Evolutionary conservation across 176 grass and related monocot species (phyloP).

Genomic region (Carex parvula): DNA sequence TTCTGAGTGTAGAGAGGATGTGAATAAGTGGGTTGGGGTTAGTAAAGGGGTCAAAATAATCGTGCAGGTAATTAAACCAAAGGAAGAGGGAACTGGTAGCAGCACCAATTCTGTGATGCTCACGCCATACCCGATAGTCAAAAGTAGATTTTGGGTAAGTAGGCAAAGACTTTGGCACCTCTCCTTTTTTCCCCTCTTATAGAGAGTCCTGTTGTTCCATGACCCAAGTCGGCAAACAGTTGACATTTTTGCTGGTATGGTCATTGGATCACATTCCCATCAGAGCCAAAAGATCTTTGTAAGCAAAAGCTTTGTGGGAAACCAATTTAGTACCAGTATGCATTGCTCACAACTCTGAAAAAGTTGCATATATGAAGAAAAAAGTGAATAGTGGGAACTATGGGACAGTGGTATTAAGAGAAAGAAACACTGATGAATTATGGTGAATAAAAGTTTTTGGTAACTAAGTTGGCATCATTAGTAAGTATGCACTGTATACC

Average conservation of each 20-base stretch:
- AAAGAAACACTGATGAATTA: background rate
- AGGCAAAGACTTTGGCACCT: conserved; percentile 22
- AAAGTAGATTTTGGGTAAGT: conserved; percentile 94
- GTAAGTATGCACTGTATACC: background rate
- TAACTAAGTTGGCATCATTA: background rate
- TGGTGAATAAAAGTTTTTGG: background rate
- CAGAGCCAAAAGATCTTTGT: background rate
- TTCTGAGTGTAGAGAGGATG: conserved; percentile 37
- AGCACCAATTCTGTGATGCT: conserved; percentile 68
- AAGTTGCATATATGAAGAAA: background rate
- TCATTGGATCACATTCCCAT: background rate
- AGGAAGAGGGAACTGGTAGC: conserved; percentile 27
- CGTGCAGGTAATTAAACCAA: conserved; percentile 92
- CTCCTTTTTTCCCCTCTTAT: conserved; percentile 7
- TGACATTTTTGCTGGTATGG: background rate
- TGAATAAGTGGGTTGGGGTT: conserved; percentile 60
- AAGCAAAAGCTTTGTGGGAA: background rate
- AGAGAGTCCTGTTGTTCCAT: background rate
- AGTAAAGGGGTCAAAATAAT: conserved; percentile 74
- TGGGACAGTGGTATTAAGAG: background rate
- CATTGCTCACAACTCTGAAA: background rate
- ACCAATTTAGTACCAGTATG: background rate
- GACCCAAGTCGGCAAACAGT: background rate
- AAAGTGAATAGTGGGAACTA: background rate
- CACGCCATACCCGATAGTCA: conserved; percentile 74